Conservation (phyloP, 495 filamentous ascomycete genomes). For the Astrothelium subdiscretum region DNA sequence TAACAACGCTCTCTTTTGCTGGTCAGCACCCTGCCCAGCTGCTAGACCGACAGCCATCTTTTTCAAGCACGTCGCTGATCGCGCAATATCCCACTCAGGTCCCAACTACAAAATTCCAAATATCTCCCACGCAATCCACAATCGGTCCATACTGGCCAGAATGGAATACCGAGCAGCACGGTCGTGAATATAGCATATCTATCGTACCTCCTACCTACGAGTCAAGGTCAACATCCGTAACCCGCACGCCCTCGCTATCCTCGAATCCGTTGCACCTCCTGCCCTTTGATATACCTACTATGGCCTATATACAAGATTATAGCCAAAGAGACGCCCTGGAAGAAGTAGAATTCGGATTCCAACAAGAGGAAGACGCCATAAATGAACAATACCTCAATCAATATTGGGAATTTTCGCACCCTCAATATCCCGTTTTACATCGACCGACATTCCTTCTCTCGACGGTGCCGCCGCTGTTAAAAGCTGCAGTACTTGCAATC, state of each 20-base stretch:
- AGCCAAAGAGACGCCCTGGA: constrained; percentile 12
- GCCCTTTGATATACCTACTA: neutral
- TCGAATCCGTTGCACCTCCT: neutral
- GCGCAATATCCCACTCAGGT: neutral
- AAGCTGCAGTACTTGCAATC: constrained; percentile 31
- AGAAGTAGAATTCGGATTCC: neutral
- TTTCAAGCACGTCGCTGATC: constrained; percentile 1
- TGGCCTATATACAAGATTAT: neutral
- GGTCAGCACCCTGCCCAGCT: neutral
- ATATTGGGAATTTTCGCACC: constrained; percentile 34
- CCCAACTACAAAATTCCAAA: neutral
- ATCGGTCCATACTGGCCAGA: neutral
- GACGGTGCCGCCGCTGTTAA: constrained; percentile 26
- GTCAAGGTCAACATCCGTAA: neutral
- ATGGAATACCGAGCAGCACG: constrained; percentile 1
- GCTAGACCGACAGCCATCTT: constrained; percentile 1
- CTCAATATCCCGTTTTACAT: constrained; percentile 33
- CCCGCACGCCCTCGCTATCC: neutral
- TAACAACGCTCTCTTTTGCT: neutral
- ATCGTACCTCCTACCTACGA: neutral
- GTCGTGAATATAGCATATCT: neutral
- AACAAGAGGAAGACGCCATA: neutral
- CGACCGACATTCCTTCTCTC: constrained; percentile 25
- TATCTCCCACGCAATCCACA: neutral
- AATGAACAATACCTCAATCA: constrained; percentile 29